These are phyloP conservation scores for Alternaria alternata DNA, from an alignment of 2,329 filamentous ascomycete genomes.

Conservation along the genomic window DNA sequence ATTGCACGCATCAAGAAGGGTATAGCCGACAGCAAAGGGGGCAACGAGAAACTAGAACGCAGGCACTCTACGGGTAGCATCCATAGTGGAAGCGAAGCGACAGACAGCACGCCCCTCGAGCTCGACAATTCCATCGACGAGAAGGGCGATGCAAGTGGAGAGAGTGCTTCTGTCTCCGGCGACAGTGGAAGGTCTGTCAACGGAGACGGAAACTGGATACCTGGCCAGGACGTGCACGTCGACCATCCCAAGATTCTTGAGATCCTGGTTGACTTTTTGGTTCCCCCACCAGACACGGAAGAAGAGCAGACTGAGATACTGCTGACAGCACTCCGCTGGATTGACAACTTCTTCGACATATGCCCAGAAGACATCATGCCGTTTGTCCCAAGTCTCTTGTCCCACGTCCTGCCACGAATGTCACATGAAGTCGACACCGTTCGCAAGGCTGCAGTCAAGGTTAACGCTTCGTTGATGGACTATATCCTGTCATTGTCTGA, in stretches of 20 bases:
- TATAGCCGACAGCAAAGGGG: slow-evolving; percentile 83
- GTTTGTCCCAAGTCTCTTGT: slow-evolving; percentile 90
- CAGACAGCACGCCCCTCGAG: slow-evolving; percentile 58
- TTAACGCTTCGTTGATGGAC: slow-evolving; percentile 90
- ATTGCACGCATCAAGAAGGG: slow-evolving; percentile 93
- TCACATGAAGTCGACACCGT: slow-evolving; percentile 91
- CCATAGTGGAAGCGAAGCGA: slow-evolving; percentile 63
- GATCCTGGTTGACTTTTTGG: slow-evolving; percentile 88
- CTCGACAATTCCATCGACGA: slow-evolving; percentile 59
- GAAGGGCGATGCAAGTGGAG: slow-evolving; percentile 55
- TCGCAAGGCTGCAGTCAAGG: slow-evolving; percentile 83
- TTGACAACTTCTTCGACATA: slow-evolving; percentile 95
- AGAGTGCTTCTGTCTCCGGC: slow-evolving; percentile 42
- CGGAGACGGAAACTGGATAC: slow-evolving; percentile 93
- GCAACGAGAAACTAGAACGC: slow-evolving; percentile 69
- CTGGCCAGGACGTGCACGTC: slow-evolving; percentile 94
- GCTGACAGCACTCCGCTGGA: slow-evolving; percentile 90
- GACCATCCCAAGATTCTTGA: slow-evolving; percentile 91
- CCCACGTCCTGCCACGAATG: slow-evolving; percentile 91
- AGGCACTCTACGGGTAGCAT: slow-evolving; percentile 71
- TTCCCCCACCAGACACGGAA: slow-evolving; percentile 76
- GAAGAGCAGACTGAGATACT: slow-evolving; percentile 76
- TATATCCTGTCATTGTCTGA: slow-evolving; percentile 92
- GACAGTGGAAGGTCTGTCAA: slow-evolving; percentile 52
- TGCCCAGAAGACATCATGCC: slow-evolving; percentile 95